Percentiles rank a stretch among this genome's conserved stretches.
phyloP scores from a whole-genome alignment of 208 protist species.

The Endotrypanum monterogeii region DNA sequence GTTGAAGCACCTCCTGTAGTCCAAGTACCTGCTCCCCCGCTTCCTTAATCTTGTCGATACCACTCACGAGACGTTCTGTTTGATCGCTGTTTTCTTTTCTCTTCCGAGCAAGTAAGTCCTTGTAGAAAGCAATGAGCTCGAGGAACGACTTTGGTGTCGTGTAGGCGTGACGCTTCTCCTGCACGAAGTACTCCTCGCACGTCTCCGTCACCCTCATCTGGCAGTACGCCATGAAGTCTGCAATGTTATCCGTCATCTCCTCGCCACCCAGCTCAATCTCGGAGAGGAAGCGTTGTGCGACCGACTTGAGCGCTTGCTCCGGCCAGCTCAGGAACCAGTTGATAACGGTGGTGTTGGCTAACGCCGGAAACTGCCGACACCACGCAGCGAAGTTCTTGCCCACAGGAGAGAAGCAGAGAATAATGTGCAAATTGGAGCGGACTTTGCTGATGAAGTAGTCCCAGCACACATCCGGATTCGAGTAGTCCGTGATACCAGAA shows the following conservation, averaged over 20 bases:
- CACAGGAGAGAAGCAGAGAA: conserved; percentile 98
- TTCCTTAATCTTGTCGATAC: conserved; percentile 95
- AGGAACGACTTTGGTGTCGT: conserved; percentile 99
- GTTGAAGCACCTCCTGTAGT: conserved; percentile 89
- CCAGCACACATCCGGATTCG: conserved; percentile 93
- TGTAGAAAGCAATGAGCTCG: conserved; percentile 98
- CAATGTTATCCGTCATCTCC: conserved; percentile 86
- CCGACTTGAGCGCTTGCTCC: conserved; percentile 96
- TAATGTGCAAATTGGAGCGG: conserved; percentile 95
- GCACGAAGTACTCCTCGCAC: conserved; percentile 92
- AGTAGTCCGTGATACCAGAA: conserved; percentile 88
- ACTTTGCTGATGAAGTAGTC: conserved; percentile 98
- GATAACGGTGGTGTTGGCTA: conserved; percentile 97
- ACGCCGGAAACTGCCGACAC: conserved; percentile 98
- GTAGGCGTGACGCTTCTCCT: conserved; percentile 97
- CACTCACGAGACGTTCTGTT: conserved; percentile 92
- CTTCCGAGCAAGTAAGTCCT: conserved; percentile 94
- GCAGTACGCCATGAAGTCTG: conserved; percentile 96
- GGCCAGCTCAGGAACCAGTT: conserved; percentile 99
- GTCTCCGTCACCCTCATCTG: conserved; percentile 95
- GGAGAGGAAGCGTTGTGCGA: conserved; percentile 94
- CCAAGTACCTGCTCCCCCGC: conserved; percentile 91
- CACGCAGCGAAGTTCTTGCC: conserved; percentile 97
- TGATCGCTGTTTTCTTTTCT: conserved; percentile 89
- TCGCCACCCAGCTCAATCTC: conserved; percentile 90